phyloP scores from a whole-genome alignment of 129 eudicot species.

The Logfia minima region DNA sequence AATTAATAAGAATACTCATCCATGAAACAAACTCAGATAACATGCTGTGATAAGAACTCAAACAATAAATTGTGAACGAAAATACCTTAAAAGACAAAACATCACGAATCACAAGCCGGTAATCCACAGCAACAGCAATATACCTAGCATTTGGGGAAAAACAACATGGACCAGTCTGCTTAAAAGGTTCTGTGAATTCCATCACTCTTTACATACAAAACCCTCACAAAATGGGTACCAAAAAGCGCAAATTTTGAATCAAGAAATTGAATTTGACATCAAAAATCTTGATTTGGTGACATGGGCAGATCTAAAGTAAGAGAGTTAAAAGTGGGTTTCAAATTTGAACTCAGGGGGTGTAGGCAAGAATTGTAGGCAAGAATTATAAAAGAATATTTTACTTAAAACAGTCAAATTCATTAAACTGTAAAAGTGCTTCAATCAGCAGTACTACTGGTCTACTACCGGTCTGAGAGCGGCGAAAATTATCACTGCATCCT shows the following conservation, averaged over 20 bases:
- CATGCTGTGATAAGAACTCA: neutral
- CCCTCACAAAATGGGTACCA: neutral
- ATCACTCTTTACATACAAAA: conserved; percentile 27
- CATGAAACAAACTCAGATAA: neutral
- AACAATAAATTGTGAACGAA: neutral
- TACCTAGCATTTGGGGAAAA: conserved; percentile 89
- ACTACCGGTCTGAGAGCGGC: too few relatives aligned
- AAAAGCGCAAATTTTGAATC: neutral
- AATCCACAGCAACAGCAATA: conserved; percentile 90
- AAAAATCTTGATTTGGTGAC: neutral
- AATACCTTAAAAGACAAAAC: conserved; percentile 79
- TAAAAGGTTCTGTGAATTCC: conserved; percentile 92
- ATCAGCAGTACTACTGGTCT: too few relatives aligned
- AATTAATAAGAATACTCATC: neutral
- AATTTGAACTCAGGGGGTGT: neutral
- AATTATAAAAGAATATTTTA: too few relatives aligned
- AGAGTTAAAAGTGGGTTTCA: neutral
- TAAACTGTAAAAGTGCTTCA: too few relatives aligned
- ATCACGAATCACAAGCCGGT: conserved; percentile 95
- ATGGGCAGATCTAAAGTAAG: neutral
- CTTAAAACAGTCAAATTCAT: too few relatives aligned
- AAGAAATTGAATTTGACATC: neutral
- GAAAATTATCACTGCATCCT: too few relatives aligned
- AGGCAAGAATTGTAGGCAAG: neutral
- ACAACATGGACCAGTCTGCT: conserved; percentile 89